Conservation (phyloP, 1,284 basidiomycete genomes). For the Erythrobasidium hasegawianum region DNA sequence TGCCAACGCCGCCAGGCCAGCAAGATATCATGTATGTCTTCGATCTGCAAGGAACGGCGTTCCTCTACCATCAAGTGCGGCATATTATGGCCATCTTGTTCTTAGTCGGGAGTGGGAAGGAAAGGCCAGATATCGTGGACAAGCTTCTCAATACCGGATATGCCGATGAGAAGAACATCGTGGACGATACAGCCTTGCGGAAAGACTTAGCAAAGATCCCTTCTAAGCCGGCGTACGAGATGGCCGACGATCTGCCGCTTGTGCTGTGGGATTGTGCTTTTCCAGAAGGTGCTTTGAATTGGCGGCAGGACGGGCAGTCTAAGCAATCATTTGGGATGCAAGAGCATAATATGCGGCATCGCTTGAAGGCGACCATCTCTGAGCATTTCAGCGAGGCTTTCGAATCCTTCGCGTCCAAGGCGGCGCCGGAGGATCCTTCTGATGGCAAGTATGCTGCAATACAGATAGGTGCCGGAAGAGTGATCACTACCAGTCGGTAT, state of each 20-base stretch:
- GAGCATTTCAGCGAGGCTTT: conserved; percentile 21
- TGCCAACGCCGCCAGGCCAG: background rate
- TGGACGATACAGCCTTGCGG: background rate
- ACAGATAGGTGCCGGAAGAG: conserved; percentile 70
- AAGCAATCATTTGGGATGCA: conserved; percentile 51
- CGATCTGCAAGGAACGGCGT: conserved; percentile 82
- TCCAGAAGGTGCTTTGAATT: conserved; percentile 61
- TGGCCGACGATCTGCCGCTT: conserved; percentile 85
- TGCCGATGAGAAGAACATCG: conserved; percentile 33
- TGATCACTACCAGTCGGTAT: conserved; percentile 60
- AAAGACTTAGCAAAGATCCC: conserved; percentile 1
- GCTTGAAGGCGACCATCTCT: conserved; percentile 16
- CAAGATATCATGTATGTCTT: conserved; percentile 60
- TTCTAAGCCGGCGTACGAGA: conserved; percentile 80
- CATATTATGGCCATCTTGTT: conserved; percentile 93
- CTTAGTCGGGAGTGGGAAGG: conserved; percentile 77
- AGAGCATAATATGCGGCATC: conserved; percentile 52
- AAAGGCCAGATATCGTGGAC: conserved; percentile 66
- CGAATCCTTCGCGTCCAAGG: conserved; percentile 39
- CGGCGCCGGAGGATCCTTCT: conserved; percentile 39
- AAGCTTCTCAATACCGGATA: conserved; percentile 67
- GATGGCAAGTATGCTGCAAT: conserved; percentile 52
- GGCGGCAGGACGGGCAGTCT: conserved; percentile 61
- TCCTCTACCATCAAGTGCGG: conserved; percentile 94
- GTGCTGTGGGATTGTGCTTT: conserved; percentile 91